Evolutionary conservation across 306 rosid genomes (phyloP).

Genomic region (Vigna angularis): DNA sequence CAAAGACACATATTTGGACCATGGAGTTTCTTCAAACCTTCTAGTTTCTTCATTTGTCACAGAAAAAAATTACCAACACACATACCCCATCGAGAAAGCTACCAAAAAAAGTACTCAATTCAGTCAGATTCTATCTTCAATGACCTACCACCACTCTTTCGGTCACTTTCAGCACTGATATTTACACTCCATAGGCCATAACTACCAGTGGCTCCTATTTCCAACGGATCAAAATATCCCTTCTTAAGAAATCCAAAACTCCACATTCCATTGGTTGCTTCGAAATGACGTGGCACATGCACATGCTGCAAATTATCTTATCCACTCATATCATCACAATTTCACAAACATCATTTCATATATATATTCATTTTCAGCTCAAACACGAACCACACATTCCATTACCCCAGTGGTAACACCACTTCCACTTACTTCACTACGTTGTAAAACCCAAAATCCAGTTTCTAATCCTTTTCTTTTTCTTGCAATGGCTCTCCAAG

Average conservation of each 20-base stretch:
- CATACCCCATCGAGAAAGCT: neutral
- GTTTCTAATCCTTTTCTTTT: neutral
- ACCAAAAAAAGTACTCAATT: neutral
- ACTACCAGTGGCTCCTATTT: conserved; percentile 37
- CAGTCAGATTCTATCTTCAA: conserved; percentile 11
- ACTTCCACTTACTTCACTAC: conserved; percentile 25
- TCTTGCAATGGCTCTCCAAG: conserved; percentile 52
- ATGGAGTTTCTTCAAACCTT: too few species aligned
- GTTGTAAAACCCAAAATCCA: conserved; percentile 1
- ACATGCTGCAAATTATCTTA: conserved; percentile 58
- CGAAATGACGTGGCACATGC: conserved; percentile 38
- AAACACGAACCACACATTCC: neutral
- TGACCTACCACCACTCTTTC: conserved; percentile 26
- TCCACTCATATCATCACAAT: conserved; percentile 39
- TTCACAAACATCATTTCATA: conserved; percentile 2
- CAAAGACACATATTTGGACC: too few species aligned
- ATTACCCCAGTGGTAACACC: conserved; percentile 14
- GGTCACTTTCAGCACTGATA: conserved; percentile 37
- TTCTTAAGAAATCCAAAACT: conserved; percentile 48
- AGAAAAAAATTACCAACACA: too few species aligned
- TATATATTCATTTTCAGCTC: conserved; percentile 30
- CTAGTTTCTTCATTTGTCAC: too few species aligned
- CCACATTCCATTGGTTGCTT: conserved; percentile 46
- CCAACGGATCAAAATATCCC: conserved; percentile 47
- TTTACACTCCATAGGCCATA: conserved; percentile 55